Evolutionary conservation across 2,329 filamentous ascomycete species (phyloP), one percentile per base, ranked within the genome.

Genomic region (Apiospora koreana): DNA sequence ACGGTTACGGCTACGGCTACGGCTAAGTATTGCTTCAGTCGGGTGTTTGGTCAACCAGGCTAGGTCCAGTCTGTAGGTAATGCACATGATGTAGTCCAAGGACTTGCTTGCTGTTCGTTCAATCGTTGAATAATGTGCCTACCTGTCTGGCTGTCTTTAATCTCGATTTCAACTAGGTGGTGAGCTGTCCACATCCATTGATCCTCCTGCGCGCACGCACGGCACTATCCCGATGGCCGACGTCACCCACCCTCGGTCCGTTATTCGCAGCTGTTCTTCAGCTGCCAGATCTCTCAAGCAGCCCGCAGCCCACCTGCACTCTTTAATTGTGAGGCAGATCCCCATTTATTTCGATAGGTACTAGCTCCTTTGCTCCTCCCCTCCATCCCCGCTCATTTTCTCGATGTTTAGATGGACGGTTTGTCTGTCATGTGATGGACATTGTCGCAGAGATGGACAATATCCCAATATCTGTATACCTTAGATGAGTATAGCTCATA

Each of bases 131-230:
- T n/a, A n/a, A n/a, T n/a, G n/a, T n/a, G n/a, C n/a, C n/a, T n/a
- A n/a, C n/a, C n/a, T n/a, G n/a, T n/a, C n/a, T n/a, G n/a, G n/a
- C n/a, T n/a, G n/a, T n/a, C n/a, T n/a, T n/a, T n/a, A n/a, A n/a
- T n/a, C n/a, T n/a, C n/a, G n/a, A 31, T 35, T 25, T 35, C 25
- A 35, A 58, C 14, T n/a, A n/a, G n/a, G n/a, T 8, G 54, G 54
- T 38, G 54, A 62, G 54, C 54, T 62, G 54, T 62, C 54, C 54
- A 62, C 54, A 62, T 62, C 50, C 48, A 3, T 31, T 23, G n/a
- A n/a, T n/a, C n/a, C n/a, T n/a, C n/a, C n/a, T n/a, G n/a, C 48
- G 31, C 35, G 35, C 35, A 35, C 35, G 48, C 48, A 54, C 48
- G 48, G 25, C 16, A 35, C 31, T 18, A 35, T 10, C 28, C 28